These are phyloP conservation scores for Juncus effusus DNA, from an alignment of 176 grass and related monocot species.

Conservation along the genomic window DNA sequence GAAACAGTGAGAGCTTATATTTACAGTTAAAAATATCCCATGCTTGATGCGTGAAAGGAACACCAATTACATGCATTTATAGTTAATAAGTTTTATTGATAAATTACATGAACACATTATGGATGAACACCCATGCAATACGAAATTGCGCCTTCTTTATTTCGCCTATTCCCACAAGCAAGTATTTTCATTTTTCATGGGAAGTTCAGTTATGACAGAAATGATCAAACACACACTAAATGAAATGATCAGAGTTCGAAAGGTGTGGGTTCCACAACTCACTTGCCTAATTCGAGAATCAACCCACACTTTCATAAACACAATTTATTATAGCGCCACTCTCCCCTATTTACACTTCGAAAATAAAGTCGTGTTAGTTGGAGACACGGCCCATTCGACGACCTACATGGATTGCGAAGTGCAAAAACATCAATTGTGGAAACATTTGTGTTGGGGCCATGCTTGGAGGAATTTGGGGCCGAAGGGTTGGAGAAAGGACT, in stretches of 20 bases:
- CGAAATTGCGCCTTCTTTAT: no score
- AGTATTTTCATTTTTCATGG: slow-evolving; percentile 28
- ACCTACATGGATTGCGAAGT: slow-evolving; percentile 73
- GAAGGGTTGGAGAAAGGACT: slow-evolving; percentile 22
- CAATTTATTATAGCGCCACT: slow-evolving; percentile 68
- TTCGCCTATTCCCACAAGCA: not conserved
- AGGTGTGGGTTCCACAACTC: slow-evolving; percentile 62
- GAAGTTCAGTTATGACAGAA: slow-evolving; percentile 65
- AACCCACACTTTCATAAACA: slow-evolving; percentile 63
- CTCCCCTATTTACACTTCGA: slow-evolving; percentile 46
- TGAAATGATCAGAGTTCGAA: slow-evolving; percentile 41
- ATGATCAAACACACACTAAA: slow-evolving; percentile 39
- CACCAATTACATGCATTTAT: no score
- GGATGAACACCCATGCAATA: no score
- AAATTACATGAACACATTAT: no score
- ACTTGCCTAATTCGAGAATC: slow-evolving; percentile 53
- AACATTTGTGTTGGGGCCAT: slow-evolving; percentile 43
- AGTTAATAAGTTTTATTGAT: no score
- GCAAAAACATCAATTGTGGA: slow-evolving; percentile 87
- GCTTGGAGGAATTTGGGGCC: slow-evolving; percentile 39
- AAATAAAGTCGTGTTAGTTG: slow-evolving; percentile 43
- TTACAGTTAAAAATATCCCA: no score
- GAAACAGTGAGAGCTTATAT: no score
- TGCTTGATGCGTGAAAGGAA: no score
- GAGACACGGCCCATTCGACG: slow-evolving; percentile 85